Percentiles rank a stretch among this genome's conserved stretches.
phyloP scores from a whole-genome alignment of 108 stramenopile species.

The Nitzschia palea region DNA sequence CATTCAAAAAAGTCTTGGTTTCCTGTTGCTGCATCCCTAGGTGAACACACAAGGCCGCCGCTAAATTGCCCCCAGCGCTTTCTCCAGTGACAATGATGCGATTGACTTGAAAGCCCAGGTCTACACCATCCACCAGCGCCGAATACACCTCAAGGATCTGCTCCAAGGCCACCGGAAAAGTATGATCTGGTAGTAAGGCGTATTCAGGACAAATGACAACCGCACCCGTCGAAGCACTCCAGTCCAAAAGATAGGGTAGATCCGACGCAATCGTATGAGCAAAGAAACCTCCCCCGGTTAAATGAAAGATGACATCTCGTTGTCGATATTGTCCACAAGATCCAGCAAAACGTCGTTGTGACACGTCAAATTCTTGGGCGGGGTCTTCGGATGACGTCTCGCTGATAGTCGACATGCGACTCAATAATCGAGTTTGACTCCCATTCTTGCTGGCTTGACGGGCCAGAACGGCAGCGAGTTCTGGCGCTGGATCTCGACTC shows the following conservation, averaged over 20 bases:
- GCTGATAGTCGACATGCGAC: slow-evolving; percentile 55
- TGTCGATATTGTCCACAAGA: slow-evolving; percentile 26
- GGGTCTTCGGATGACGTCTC: slow-evolving; percentile 30
- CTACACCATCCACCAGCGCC: slow-evolving; percentile 51
- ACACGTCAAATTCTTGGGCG: slow-evolving; percentile 4
- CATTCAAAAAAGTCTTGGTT: not conserved
- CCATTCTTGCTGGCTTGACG: slow-evolving; percentile 19
- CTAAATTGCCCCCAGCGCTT: slow-evolving; percentile 78
- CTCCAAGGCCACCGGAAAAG: slow-evolving; percentile 67
- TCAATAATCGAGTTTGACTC: slow-evolving; percentile 10
- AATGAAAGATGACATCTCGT: slow-evolving; percentile 75
- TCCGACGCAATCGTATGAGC: slow-evolving; percentile 84
- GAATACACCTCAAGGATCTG: slow-evolving; percentile 57
- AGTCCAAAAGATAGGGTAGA: slow-evolving; percentile 78
- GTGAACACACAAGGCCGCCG: slow-evolving; percentile 70
- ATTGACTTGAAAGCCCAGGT: slow-evolving; percentile 66
- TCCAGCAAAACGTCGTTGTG: slow-evolving; percentile 29
- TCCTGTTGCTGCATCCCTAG: slow-evolving; percentile 43
- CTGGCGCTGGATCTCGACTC: slow-evolving; percentile 62
- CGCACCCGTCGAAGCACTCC: slow-evolving; percentile 70
- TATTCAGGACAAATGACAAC: slow-evolving; percentile 86
- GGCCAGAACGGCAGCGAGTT: slow-evolving; percentile 39
- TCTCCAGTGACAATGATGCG: slow-evolving; percentile 81
- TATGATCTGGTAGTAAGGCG: slow-evolving; percentile 67
- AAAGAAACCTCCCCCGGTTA: slow-evolving; percentile 84